Evolutionary conservation across 768 basidiomycete species (phyloP), one percentile per base, ranked within the genome.

Genomic region (Mycena filopes): DNA sequence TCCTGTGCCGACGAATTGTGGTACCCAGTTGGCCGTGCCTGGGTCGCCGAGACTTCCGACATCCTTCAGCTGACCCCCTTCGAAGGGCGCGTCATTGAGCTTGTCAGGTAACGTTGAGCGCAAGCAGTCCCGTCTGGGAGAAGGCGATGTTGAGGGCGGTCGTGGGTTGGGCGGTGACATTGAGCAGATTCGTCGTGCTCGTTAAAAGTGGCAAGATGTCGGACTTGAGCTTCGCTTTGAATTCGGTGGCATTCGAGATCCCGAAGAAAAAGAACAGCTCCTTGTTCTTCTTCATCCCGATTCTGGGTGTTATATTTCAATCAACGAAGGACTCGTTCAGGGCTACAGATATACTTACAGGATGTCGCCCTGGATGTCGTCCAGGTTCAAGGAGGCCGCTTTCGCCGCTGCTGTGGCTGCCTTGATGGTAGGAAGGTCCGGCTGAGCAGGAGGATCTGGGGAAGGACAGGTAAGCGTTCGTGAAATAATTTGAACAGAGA

Each of bases 141-240:
- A 71, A 74, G 5, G 73, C 73, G n/a, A 74, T 70, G 43, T 74
- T 74, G n/a, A 73, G 59, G 4, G 56, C 43, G 16, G 71, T 71
- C 2, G 47, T 41, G 29, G 70, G 70, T 28, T 70, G 63, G 11
- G 53, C 36, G 20, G 63, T 38, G 20, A 23, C 45, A 38, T 56
- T 48, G 26, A 68, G 38, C 5, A 71, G 49, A 20, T 67, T 45
- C 15, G 55, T 48, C n/a, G 72, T 65, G 43, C 45, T 71, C 12
- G 72, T 73, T 12, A 73, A 42, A 15, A 65, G 62, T 20, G 67
- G 63, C 20, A 62, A 51, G 15, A 68, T 65, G 25, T 38, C 45
- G 8, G 55, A 41, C 5, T 41, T 43, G n/a, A 70, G 65, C 38
- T 64, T 63, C 18, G 48, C 9, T 45, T 72, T 71, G 70, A 74